These are phyloP conservation scores for Daedalea quercina DNA, from an alignment of 768 basidiomycete genomes.

Conservation along the genomic window DNA sequence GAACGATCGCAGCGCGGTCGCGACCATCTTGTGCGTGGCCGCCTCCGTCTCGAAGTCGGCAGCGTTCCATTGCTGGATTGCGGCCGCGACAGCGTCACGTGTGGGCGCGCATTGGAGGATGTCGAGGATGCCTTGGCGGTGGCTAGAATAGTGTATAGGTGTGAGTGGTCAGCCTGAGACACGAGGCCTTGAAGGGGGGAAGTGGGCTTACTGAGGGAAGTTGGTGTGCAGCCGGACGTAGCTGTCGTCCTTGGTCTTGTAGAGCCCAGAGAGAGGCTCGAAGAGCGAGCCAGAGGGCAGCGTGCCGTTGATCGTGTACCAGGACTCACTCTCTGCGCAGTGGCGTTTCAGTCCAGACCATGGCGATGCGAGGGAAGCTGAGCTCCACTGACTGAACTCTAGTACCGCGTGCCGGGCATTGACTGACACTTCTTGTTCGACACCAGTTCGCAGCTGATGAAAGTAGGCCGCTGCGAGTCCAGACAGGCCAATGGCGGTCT, in stretches of 20 bases:
- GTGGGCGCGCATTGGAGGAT: slow-evolving; percentile 34
- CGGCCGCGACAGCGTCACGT: slow-evolving; percentile 30
- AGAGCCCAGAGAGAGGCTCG: slow-evolving; percentile 47
- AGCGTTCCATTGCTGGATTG: slow-evolving; percentile 35
- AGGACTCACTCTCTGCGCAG: slow-evolving; percentile 41
- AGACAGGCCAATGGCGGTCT: slow-evolving; percentile 44
- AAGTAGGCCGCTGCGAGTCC: slow-evolving; percentile 48
- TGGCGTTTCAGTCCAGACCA: neutral
- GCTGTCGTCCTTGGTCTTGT: slow-evolving; percentile 43
- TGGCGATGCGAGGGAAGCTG: neutral
- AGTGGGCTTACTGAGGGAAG: slow-evolving; percentile 47
- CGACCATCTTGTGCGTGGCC: slow-evolving; percentile 39
- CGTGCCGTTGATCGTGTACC: slow-evolving; percentile 38
- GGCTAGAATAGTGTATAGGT: slow-evolving; percentile 26
- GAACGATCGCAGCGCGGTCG: slow-evolving; percentile 42
- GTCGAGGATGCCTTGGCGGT: slow-evolving; percentile 42
- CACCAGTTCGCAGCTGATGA: slow-evolving; percentile 38
- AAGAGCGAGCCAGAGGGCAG: slow-evolving; percentile 29
- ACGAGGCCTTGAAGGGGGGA: neutral
- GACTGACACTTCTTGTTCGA: slow-evolving; percentile 42
- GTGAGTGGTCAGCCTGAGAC: neutral
- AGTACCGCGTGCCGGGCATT: slow-evolving; percentile 51
- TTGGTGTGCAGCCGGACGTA: slow-evolving; percentile 57
- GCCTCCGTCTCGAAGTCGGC: slow-evolving; percentile 43
- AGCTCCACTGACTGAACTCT: slow-evolving; percentile 39